Base-by-base conservation (phyloP, 1,284 basidiomycete species). In the Cryptococcus depauperatus region DNA sequence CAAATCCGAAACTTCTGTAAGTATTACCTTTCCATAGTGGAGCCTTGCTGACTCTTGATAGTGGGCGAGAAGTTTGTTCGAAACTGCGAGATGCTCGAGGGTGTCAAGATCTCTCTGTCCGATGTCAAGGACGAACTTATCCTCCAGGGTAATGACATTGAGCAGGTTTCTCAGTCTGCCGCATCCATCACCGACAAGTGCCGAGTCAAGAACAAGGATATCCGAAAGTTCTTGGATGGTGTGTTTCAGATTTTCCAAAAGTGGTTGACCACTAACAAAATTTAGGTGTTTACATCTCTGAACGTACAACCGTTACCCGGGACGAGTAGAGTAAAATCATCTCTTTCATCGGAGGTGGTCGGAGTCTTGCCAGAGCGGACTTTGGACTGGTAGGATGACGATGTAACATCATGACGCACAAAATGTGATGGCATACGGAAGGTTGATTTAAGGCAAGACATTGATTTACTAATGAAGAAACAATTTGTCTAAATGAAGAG, bases 1-100 rank as follows among this genome's bases (percentile, higher is more conserved):
- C 93, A 98, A 75, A 98, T 99, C 76, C 84, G 96, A 66, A 98
- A 98, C 78, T 98, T 97, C 79, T 78, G 92, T 61, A 86, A 90
- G 79, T 62, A 18, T 8, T 13, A 3, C 28, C 32, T n/a, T 11
- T 14, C 26, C 23, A 30, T 29, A 32, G 35, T 18, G 14, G n/a
- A 19, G n/a, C 3, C 3, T 5, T 35, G 37, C 2, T 23, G 18
- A 10, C n/a, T 27, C 4, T 22, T 23, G 26, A 3, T 38, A 65
- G 62, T 71, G 57, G 72, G 72, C 47, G 73, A 73, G 66, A 74
- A 93, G 87, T 83, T 82, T 63, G 88, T 95, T 56, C 84, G 95
- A 63, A 80, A 93, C 66, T 89, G 98, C 53, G 70, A 77, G 58
- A 97, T 99, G 93, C 75, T 93, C 64, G 79, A 80, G 37, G 95